Percentiles rank a stretch among this genome's conserved stretches.
Evolutionary conservation across 2,329 filamentous ascomycete species (phyloP).

Genomic region (Scedosporium aurantiacum): DNA sequence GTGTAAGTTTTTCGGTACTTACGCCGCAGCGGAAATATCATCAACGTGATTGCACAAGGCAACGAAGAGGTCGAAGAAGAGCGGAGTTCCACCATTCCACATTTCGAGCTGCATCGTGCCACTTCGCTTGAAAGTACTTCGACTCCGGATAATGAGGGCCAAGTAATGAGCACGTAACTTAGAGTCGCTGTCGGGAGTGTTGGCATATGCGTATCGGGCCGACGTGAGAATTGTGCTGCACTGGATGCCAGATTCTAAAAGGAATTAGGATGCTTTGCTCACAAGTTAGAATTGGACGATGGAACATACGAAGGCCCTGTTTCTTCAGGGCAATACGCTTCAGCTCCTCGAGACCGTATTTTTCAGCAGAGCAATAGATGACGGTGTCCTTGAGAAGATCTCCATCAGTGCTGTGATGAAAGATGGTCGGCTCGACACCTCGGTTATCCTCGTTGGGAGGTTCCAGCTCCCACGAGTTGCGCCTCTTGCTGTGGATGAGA

Average conservation of each 20-base stretch:
- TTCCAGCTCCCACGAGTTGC: slow-evolving; percentile 84
- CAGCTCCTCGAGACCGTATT: slow-evolving; percentile 84
- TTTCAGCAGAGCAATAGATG: slow-evolving; percentile 86
- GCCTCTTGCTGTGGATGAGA: slow-evolving; percentile 75
- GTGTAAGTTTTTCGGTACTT: not conserved
- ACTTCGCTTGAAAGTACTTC: slow-evolving; percentile 95
- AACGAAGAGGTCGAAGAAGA: slow-evolving; percentile 98
- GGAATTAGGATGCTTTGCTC: not conserved
- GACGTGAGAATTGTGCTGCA: slow-evolving; percentile 84
- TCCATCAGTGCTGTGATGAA: slow-evolving; percentile 61
- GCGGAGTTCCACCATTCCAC: slow-evolving; percentile 78
- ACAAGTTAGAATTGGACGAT: not conserved
- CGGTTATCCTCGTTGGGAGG: not conserved
- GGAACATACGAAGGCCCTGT: slow-evolving; percentile 58
- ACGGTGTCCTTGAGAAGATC: slow-evolving; percentile 83
- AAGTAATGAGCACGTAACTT: slow-evolving; percentile 93
- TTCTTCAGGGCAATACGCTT: slow-evolving; percentile 86
- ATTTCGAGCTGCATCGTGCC: slow-evolving; percentile 99
- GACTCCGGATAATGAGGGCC: slow-evolving; percentile 91
- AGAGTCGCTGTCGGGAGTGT: slow-evolving; percentile 88
- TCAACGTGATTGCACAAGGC: slow-evolving; percentile 98
- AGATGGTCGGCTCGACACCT: slow-evolving; percentile 58
- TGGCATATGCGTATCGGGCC: slow-evolving; percentile 88
- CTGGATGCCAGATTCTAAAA: slow-evolving; percentile 67
- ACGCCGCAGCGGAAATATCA: slow-evolving; percentile 45